A percentile compares a stretch with the other conserved stretches of the same genome.
phyloP scores from a whole-genome alignment of 2,329 filamentous ascomycete genomes.

The Lecanosticta acicola region DNA sequence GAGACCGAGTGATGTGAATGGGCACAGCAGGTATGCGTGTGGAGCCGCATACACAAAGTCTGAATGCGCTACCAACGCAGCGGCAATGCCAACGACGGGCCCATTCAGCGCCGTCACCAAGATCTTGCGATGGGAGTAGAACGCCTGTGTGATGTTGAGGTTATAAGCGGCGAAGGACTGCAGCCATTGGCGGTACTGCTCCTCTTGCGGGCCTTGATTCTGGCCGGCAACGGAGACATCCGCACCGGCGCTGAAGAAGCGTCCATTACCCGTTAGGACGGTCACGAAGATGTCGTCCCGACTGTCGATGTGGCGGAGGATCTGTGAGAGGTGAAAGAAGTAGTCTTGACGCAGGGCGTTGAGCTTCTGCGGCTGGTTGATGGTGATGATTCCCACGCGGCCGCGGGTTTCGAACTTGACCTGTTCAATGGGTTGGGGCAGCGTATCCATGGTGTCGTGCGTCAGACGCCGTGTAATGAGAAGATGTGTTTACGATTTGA shows the following conservation, averaged over 20 bases:
- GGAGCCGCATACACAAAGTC: conserved; percentile 91
- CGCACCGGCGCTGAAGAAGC: conserved; percentile 81
- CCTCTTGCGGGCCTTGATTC: conserved; percentile 32
- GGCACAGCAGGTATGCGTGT: conserved; percentile 78
- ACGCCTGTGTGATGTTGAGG: conserved; percentile 80
- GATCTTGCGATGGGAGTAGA: conserved; percentile 91
- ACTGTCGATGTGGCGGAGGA: conserved; percentile 69
- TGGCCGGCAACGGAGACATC: conserved; percentile 58
- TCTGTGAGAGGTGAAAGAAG: conserved; percentile 62
- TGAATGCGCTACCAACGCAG: conserved; percentile 72
- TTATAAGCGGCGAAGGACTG: conserved; percentile 72
- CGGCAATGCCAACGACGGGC: conserved; percentile 80
- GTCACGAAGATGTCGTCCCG: conserved; percentile 80
- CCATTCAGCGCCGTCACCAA: conserved; percentile 88
- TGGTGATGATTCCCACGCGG: conserved; percentile 75
- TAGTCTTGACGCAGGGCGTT: conserved; percentile 67
- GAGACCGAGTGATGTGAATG: conserved; percentile 83
- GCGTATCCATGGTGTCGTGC: conserved; percentile 18
- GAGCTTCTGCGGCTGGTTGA: conserved; percentile 80
- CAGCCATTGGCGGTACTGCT: conserved; percentile 55
- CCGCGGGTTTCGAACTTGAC: conserved; percentile 54
- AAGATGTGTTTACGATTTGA: no score
- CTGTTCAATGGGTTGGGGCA: conserved; percentile 15
- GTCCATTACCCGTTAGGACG: conserved; percentile 73
- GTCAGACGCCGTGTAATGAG: no score